These are phyloP conservation scores for Oxytropis ochrocephala DNA, from an alignment of 306 rosid species.

Conservation along the genomic window DNA sequence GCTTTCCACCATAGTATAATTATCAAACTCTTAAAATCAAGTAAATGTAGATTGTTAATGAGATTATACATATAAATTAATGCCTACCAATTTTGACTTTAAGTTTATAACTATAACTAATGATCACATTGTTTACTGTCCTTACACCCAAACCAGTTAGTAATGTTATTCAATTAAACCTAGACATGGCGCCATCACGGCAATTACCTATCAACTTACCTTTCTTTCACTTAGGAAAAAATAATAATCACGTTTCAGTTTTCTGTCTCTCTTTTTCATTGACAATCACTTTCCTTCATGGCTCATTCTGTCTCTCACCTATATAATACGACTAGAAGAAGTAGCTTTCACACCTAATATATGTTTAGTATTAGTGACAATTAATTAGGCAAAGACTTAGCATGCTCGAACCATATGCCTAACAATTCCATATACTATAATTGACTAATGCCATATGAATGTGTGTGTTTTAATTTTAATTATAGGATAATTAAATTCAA, in stretches of 20 bases:
- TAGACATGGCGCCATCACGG: background rate
- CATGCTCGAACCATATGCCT: conserved; percentile 24
- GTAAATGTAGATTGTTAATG: background rate
- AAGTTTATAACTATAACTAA: background rate
- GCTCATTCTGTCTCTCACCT: conserved; percentile 8
- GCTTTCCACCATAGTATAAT: too few relatives aligned
- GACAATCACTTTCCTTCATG: conserved; percentile 7
- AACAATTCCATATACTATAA: conserved; percentile 13
- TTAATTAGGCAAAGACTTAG: conserved; percentile 23
- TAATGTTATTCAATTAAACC: background rate
- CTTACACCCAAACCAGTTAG: background rate
- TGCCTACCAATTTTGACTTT: background rate
- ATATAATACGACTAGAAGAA: conserved; percentile 6
- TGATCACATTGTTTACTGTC: background rate
- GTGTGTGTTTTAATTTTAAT: background rate
- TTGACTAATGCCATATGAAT: conserved; percentile 21
- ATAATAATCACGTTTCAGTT: background rate
- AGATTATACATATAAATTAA: background rate
- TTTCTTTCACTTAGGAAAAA: background rate
- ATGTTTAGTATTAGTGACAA: conserved; percentile 10
- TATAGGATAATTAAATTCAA: background rate
- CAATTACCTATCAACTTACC: background rate
- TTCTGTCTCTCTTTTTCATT: background rate
- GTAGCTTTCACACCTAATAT: conserved; percentile 35
- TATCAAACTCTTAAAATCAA: too few relatives aligned